A percentile compares a stretch with the other conserved stretches of the same genome.
Evolutionary conservation across 495 filamentous ascomycete genomes (phyloP).

Genomic region (Penicillium bialowiezense): DNA sequence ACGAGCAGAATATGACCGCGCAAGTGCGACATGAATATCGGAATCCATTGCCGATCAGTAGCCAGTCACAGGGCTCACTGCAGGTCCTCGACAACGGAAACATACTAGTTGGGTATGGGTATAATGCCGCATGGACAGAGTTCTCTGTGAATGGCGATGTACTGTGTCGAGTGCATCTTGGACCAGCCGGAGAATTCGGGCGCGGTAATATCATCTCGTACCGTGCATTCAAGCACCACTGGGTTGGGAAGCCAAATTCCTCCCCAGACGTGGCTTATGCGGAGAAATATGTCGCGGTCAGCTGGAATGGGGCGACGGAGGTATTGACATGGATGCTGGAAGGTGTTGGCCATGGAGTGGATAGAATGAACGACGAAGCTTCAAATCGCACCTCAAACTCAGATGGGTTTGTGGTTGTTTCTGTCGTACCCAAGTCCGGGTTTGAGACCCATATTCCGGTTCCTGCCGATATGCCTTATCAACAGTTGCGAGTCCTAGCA

Average conservation of each 20-base stretch:
- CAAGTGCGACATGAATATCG: slow-evolving; percentile 33
- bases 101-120: slow-evolving; percentile 48
- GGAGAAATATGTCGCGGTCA: slow-evolving; percentile 24
- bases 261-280: slow-evolving; percentile 28
- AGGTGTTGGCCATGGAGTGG: slow-evolving; percentile 12
- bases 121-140: slow-evolving; percentile 47
- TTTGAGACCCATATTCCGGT: slow-evolving; percentile 34
- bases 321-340: slow-evolving; percentile 36
- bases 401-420: slow-evolving; percentile 19
- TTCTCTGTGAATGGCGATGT: slow-evolving; percentile 31
- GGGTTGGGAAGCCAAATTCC: slow-evolving; percentile 31
- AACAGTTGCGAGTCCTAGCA: slow-evolving; percentile 12
- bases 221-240: slow-evolving; percentile 35
- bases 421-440: slow-evolving; percentile 25
- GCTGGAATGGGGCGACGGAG: slow-evolving; percentile 46
- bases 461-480: slow-evolving; percentile 9
- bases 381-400: neutral
- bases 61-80: slow-evolving; percentile 45
- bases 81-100: slow-evolving; percentile 45
- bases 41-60: slow-evolving; percentile 29
- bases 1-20: slow-evolving; percentile 39
- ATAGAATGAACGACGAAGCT: slow-evolving; percentile 6
- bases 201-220: slow-evolving; percentile 31
- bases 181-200: slow-evolving; percentile 23
- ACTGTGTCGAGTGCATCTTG: slow-evolving; percentile 35